Base-by-base conservation (phyloP, 306 rosid genomes). In the Vigna unguiculata region DNA sequence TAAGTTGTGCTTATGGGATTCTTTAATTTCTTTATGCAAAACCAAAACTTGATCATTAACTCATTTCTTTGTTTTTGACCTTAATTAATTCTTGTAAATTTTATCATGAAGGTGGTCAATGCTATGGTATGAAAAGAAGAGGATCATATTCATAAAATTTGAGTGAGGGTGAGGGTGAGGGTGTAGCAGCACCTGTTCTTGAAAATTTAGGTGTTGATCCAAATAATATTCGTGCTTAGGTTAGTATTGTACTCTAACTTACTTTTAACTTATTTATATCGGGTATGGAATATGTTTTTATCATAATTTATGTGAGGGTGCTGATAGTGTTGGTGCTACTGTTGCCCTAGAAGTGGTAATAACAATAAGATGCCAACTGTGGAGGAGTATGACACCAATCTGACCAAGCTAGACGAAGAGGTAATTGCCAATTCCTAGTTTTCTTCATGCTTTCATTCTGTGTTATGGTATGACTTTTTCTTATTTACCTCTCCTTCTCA, bases 131-230 rank as follows among this genome's bases (percentile, higher is more conserved):
- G n/a, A n/a, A n/a, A n/a, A n/a, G n/a, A n/a, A n/a, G n/a, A n/a
- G n/a, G n/a, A n/a, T n/a, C n/a, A n/a, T n/a, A n/a, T n/a, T n/a
- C n/a, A n/a, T n/a, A n/a, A n/a, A n/a, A n/a, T n/a, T n/a, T n/a
- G n/a, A n/a, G n/a, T n/a, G n/a, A n/a, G n/a, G n/a, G n/a, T n/a
- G 98, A 95, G 83, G 97, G 98, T 45, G 97, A 95, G 75, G 97
- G 98, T 32, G 98, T 95, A 46, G 98, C 98, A 25, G 97, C 97
- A 41, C 95, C 97, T 72, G 98, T 92, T 77, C 97, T 95, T 72
- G 98, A 95, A 78, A 95, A 86, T 73, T 78, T 95, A 65, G 98
- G 96, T 83, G 98, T 96, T 52, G 98, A 95, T 62, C 98, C 97
- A 19, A 85, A 89, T 74, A 94, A 92, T 77, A 94, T 94, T 68